Conservation (phyloP, 75 land plant genomes). For the Cryptomeria japonica region DNA sequence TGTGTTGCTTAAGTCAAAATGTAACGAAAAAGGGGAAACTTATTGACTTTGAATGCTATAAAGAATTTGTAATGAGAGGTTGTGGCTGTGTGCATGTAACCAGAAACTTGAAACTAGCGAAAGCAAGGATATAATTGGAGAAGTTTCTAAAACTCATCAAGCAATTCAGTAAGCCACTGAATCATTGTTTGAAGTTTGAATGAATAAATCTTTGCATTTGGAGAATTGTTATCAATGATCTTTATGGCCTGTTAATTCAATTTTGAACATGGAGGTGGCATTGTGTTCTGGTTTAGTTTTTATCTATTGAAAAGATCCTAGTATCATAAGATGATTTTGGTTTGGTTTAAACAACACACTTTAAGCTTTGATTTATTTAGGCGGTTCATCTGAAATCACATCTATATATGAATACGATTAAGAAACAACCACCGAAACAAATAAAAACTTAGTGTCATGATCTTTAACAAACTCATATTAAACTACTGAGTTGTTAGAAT, state of each 20-base stretch:
- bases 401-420: no score
- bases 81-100: not conserved
- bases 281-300: not conserved
- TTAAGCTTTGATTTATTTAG: no score
- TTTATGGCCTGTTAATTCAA: not conserved
- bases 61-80: not conserved
- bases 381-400: no score
- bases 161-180: slow-evolving; percentile 50
- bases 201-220: not conserved
- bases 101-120: slow-evolving; percentile 42
- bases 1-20: no score
- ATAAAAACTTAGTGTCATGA: no score
- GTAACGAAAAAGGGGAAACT: not conserved
- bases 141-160: slow-evolving; percentile 59
- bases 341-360: no score
- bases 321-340: not conserved
- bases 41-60: not conserved
- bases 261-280: not conserved
- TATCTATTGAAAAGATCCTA: not conserved
- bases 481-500: not conserved
- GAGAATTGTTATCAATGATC: not conserved
- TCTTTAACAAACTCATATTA: not conserved
- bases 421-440: no score
- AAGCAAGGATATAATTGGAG: slow-evolving; percentile 40
- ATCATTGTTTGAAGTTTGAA: not conserved